Evolutionary conservation across 169 alveolate species (phyloP).

Genomic region (Cryptosporidium xiaoi): DNA sequence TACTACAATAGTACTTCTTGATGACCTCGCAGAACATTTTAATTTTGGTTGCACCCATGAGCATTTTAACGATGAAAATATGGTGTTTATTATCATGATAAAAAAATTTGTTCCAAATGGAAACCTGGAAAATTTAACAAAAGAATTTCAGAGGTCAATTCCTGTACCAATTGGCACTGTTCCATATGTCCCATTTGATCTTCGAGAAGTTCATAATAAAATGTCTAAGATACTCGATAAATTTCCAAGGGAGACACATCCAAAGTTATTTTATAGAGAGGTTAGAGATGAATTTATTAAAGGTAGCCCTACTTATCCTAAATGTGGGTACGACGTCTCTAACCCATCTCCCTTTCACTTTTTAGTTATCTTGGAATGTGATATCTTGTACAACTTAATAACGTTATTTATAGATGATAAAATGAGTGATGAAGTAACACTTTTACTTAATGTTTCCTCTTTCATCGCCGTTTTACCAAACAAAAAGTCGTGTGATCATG

Average conservation of each 20-base stretch:
- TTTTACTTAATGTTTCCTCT: conserved; percentile 21
- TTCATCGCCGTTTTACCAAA: conserved; percentile 43
- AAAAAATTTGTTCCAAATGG: conserved; percentile 38
- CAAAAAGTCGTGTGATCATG: conserved; percentile 25
- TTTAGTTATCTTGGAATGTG: conserved; percentile 51
- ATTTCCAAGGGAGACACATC: conserved; percentile 28
- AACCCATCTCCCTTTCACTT: conserved; percentile 60
- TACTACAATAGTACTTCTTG: conserved; percentile 49
- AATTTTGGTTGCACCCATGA: conserved; percentile 67
- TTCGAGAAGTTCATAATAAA: conserved; percentile 49
- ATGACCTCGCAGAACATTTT: conserved; percentile 55
- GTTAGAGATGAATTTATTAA: conserved; percentile 55
- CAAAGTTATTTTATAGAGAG: conserved; percentile 36
- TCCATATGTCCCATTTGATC: conserved; percentile 52
- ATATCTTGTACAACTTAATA: conserved; percentile 21
- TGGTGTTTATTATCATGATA: conserved; percentile 25
- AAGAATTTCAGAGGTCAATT: conserved; percentile 57
- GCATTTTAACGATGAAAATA: conserved; percentile 57
- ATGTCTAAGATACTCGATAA: conserved; percentile 17
- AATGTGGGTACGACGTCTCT: conserved; percentile 65
- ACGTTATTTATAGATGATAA: conserved; percentile 63
- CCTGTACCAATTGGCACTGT: conserved; percentile 70
- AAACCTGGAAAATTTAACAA: conserved; percentile 2
- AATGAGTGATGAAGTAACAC: conserved; percentile 50
- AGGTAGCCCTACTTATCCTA: conserved; percentile 58